These are phyloP conservation scores for Alternaria novae-zelandiae DNA, from an alignment of 2,329 filamentous ascomycete species.

Conservation along the genomic window DNA sequence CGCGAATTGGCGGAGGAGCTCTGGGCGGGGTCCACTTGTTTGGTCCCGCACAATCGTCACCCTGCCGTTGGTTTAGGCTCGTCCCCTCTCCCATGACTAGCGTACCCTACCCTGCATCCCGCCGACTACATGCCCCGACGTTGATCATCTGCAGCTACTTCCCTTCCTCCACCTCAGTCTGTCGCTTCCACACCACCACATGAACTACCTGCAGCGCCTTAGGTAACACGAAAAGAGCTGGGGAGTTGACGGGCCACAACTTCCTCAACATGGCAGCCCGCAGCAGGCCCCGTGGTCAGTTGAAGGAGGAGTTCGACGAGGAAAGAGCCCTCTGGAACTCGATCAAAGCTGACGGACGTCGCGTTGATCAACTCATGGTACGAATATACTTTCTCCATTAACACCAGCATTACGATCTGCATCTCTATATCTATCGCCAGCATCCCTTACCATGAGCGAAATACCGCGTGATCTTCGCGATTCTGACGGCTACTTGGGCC, in stretches of 20 bases:
- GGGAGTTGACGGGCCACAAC: constrained; percentile 12
- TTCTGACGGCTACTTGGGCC: neutral
- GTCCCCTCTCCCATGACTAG: constrained; percentile 29
- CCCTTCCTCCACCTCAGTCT: constrained; percentile 1
- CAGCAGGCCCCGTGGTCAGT: constrained; percentile 52
- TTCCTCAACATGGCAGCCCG: constrained; percentile 52
- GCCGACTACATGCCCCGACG: constrained; percentile 7
- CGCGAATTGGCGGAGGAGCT: constrained; percentile 11
- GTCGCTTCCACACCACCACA: constrained; percentile 11
- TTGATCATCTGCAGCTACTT: constrained; percentile 6
- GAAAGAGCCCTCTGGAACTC: constrained; percentile 58
- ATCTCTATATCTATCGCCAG: neutral
- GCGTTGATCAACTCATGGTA: constrained; percentile 57
- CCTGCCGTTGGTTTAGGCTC: constrained; percentile 30
- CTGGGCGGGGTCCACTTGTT: constrained; percentile 16
- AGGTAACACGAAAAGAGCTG: constrained; percentile 16
- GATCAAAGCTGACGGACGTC: constrained; percentile 53
- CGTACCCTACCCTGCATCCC: constrained; percentile 24
- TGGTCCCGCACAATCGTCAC: constrained; percentile 25
- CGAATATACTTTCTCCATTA: constrained; percentile 23
- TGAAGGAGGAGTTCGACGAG: constrained; percentile 59
- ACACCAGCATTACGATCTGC: neutral
- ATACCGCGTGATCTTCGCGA: constrained; percentile 3
- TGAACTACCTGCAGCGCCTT: constrained; percentile 7
- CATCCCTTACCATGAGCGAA: constrained; percentile 1